Evolutionary conservation across 2,329 filamentous ascomycete species (phyloP), one percentile per base, ranked within the genome.

Genomic region (Xenosphaeropsis pyriputrescens): DNA sequence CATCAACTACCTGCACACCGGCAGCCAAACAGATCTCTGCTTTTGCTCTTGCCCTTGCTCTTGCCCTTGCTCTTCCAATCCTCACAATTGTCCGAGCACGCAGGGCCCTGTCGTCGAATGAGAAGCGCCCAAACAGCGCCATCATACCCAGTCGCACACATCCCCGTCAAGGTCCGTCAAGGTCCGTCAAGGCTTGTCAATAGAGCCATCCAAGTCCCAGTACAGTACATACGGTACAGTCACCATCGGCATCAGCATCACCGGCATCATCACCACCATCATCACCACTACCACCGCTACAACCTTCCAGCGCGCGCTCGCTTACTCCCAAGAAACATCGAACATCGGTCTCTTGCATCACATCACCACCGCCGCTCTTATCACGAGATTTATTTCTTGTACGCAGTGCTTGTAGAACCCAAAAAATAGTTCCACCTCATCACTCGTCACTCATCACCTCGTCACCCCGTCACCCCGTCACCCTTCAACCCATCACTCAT

Each of bases 261-360:
- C n/a, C n/a, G n/a, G 41, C 39, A 32, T 39, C 38, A 35, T 40
- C 39, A 41, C 41, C 33, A 30, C n/a, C n/a, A n/a, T n/a, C n/a
- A n/a, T n/a, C n/a, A 37, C 29, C 29, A 18, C 9, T 13, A n/a
- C 26, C 37, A 15, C 32, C 32, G 17, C 17, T 7, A 19, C 16
- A 16, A 16, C 32, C 18, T 26, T 13, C 34, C 39, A 36, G 18
- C 18, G 32, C 18, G 32, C 36, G 36, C 19, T 22, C 34, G 17
- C 34, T 36, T 37, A 31, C 30, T 35, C 36, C 38, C 35, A 26
- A 33, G 16, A 14, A 41, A 15, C 38, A 26, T 26, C 42, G 43
- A 41, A 15, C 38, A 26, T 26, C 42, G 43, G 38, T 38, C 41
- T 41, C 39, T 41, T 41, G 41, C 43, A 39, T 43, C 40, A 44